Evolutionary conservation across 1,139 yeast genomes (phyloP).

Genomic region (Tardiomyces digboiensis): DNA sequence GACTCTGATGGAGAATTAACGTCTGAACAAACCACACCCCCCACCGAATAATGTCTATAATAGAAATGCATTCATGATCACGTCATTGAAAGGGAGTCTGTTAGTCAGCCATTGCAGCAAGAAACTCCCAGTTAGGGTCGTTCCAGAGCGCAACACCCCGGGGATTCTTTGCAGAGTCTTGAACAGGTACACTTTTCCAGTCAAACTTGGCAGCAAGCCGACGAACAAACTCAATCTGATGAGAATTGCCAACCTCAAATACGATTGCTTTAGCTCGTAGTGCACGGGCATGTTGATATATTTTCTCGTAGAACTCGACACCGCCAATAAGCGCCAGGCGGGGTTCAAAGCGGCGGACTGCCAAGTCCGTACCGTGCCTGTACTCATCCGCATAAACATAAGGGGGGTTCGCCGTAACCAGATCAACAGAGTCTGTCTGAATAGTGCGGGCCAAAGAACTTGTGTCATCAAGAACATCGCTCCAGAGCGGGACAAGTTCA

Average conservation of each 20-base stretch:
- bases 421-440: constrained; percentile 24
- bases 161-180: neutral
- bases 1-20: no score
- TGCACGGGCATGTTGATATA: constrained; percentile 32
- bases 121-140: neutral
- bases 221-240: constrained; percentile 22
- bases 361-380: constrained; percentile 33
- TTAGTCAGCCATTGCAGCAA: neutral
- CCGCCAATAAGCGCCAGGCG: constrained; percentile 67
- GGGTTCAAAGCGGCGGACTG: constrained; percentile 73
- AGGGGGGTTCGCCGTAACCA: constrained; percentile 83
- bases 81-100: no score
- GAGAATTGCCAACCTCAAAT: constrained; percentile 33
- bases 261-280: constrained; percentile 34
- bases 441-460: neutral
- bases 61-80: no score
- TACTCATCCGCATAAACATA: constrained; percentile 45
- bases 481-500: neutral
- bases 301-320: constrained; percentile 46
- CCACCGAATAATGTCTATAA: no score
- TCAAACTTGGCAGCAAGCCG: neutral
- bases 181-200: neutral
- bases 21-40: no score
- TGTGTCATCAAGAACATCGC: neutral
- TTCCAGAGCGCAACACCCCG: neutral